Conservation (phyloP, 1,284 basidiomycete species). For the Vanrija humicola region DNA sequence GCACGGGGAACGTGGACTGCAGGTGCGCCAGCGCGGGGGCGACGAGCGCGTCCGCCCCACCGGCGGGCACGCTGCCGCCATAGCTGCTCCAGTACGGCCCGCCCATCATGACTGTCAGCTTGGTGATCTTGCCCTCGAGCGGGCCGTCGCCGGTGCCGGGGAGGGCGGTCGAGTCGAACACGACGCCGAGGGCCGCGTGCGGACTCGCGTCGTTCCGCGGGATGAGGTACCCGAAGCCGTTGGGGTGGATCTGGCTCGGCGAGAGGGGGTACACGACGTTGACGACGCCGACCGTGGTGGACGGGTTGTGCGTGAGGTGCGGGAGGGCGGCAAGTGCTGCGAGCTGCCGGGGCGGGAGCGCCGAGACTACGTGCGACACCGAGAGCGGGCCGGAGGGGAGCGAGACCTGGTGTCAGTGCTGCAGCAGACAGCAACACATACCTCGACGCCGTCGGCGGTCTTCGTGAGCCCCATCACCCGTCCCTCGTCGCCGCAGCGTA, state of each 20-base stretch:
- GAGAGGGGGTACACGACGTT: slow-evolving; percentile 59
- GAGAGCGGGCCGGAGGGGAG: neutral
- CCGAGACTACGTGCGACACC: slow-evolving; percentile 27
- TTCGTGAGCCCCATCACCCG: too few relatives aligned
- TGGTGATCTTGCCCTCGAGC: slow-evolving; percentile 49
- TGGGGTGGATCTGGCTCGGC: slow-evolving; percentile 58
- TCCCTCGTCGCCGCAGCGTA: slow-evolving; percentile 53
- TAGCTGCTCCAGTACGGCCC: slow-evolving; percentile 63
- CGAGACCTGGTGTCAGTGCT: slow-evolving; percentile 31
- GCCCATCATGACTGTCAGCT: slow-evolving; percentile 88
- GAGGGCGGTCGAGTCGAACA: slow-evolving; percentile 76
- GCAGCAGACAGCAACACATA: slow-evolving; percentile 47
- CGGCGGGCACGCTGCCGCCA: slow-evolving; percentile 13
- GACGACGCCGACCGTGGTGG: slow-evolving; percentile 64
- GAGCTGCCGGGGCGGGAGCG: slow-evolving; percentile 26
- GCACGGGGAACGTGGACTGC: slow-evolving; percentile 54
- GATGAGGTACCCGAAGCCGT: slow-evolving; percentile 91
- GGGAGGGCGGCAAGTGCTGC: slow-evolving; percentile 48
- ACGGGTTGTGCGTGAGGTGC: slow-evolving; percentile 49
- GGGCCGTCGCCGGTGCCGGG: slow-evolving; percentile 56
- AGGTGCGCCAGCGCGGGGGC: slow-evolving; percentile 51
- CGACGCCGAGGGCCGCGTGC: slow-evolving; percentile 66
- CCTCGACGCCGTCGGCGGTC: slow-evolving; percentile 1
- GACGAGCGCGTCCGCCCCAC: slow-evolving; percentile 19
- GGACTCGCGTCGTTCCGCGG: slow-evolving; percentile 57